phyloP scores from a whole-genome alignment of 2,329 filamentous ascomycete genomes.

The Fusarium agapanthi region DNA sequence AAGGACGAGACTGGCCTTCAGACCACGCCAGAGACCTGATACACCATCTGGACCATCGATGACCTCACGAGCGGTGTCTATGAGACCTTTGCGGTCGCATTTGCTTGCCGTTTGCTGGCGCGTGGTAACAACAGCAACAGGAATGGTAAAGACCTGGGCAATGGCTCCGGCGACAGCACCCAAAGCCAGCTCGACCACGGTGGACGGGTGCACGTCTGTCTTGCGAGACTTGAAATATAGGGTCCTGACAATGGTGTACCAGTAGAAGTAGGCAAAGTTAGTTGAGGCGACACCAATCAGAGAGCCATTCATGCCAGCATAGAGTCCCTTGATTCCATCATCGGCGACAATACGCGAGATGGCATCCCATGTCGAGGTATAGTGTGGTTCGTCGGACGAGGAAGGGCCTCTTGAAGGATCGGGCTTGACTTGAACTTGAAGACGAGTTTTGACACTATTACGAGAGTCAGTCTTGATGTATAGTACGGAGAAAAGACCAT shows the following conservation, averaged over 20 bases:
- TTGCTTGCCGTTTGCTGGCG: slow-evolving; percentile 93
- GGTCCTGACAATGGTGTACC: slow-evolving; percentile 89
- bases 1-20: slow-evolving; percentile 94
- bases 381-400: slow-evolving; percentile 68
- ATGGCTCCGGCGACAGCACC: slow-evolving; percentile 89
- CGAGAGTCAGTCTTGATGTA: neutral
- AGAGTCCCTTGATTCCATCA: slow-evolving; percentile 85
- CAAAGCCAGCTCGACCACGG: slow-evolving; percentile 81
- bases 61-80: slow-evolving; percentile 90
- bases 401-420: slow-evolving; percentile 64
- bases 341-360: slow-evolving; percentile 82
- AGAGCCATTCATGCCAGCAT: slow-evolving; percentile 86
- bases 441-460: slow-evolving; percentile 87
- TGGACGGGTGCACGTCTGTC: slow-evolving; percentile 69
- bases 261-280: slow-evolving; percentile 99
- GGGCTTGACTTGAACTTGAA: slow-evolving; percentile 85
- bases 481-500: neutral
- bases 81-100: slow-evolving; percentile 81
- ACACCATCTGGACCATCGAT: slow-evolving; percentile 90
- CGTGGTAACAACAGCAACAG: slow-evolving; percentile 93
- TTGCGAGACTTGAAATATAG: slow-evolving; percentile 75
- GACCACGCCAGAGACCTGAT: slow-evolving; percentile 88
- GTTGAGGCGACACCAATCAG: slow-evolving; percentile 93
- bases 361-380: slow-evolving; percentile 87
- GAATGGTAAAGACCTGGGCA: slow-evolving; percentile 95